Conservation (phyloP, 2,329 filamentous ascomycete genomes). For the Aspergillus neotritici region DNA sequence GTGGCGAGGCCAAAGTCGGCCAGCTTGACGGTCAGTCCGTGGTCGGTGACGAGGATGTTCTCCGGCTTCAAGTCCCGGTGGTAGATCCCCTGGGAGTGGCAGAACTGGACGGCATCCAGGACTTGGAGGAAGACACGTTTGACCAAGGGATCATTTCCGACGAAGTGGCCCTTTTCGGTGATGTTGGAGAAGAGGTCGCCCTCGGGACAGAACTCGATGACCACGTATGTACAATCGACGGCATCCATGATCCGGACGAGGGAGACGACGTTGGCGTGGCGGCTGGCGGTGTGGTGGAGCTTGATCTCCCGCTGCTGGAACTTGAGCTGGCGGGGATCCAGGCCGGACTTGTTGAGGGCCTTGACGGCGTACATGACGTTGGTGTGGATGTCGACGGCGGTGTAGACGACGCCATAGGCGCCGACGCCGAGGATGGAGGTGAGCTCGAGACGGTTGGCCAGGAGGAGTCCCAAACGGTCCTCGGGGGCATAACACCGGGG, state of each 20-base stretch:
- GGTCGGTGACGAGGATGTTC: constrained; percentile 88
- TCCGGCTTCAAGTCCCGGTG: constrained; percentile 97
- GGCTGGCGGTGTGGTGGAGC: constrained; percentile 81
- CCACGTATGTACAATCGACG: constrained; percentile 87
- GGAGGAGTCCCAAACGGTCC: constrained; percentile 76
- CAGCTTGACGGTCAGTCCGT: constrained; percentile 84
- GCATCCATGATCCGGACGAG: constrained; percentile 91
- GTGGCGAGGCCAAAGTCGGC: constrained; percentile 97
- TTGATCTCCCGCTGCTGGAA: constrained; percentile 93
- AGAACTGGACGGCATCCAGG: constrained; percentile 91
- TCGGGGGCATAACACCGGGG: constrained; percentile 62
- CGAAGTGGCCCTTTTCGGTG: constrained; percentile 87
- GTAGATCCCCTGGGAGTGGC: constrained; percentile 89
- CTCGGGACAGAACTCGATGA: constrained; percentile 94
- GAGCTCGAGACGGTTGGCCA: constrained; percentile 77
- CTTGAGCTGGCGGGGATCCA: constrained; percentile 78
- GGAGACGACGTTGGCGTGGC: constrained; percentile 88
- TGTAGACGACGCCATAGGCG: constrained; percentile 94
- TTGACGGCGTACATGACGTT: constrained; percentile 88
- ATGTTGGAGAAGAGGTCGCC: constrained; percentile 97
- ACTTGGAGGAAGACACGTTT: constrained; percentile 89
- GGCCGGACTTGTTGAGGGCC: constrained; percentile 86
- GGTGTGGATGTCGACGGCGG: constrained; percentile 75
- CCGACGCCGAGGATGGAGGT: constrained; percentile 83
- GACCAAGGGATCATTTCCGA: constrained; percentile 84